Base-by-base conservation (phyloP, 129 eudicot genomes). In the Arctium minus region DNA sequence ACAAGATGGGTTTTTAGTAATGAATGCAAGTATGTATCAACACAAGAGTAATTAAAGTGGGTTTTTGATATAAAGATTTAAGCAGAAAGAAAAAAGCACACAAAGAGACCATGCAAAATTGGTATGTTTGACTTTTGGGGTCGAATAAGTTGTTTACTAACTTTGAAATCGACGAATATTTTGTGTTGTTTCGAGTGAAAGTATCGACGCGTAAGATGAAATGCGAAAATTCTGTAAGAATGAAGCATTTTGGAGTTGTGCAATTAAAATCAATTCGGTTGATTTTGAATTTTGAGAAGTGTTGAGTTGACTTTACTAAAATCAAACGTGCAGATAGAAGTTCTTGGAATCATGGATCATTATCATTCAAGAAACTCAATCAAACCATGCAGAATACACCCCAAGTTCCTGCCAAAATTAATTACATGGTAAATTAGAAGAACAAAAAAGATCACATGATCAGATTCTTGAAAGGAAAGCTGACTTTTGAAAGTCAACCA, bases 401-500 rank as follows among this genome's bases (percentile, higher is more conserved):
- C 67, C 71, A 3, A 8, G n/a, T 35, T 30, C 74, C 40, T 27
- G 12, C 62, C 74, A 65, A 40, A 22, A 22, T 22, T 22, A 22
- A 62, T 72, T 62, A 62, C 3, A 60, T 60, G 11, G 38, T 80
- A 12, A 30, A 32, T 31, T 69, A 42, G 27, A 40, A 74, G 9
- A 75, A 18, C 7, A 17, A 79, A 30, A 30, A 79, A 30, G 2
- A 30, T 7, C 40, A 4, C 77, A 70, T 36, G 77, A 76, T 83
- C 77, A 83, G n/a, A 22, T 70, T 77, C 81, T 67, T 48, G 72
- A 76, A 76, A 76, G 17, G 44, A 12, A 68, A 83, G 77, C 33
- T 22, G 27, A 22, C 27, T 22, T 22, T 22, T 22, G 27, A 22
- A 22, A 22, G 27, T 22, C 27, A 22, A 22, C 27, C 27, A 22